These are phyloP conservation scores for Ogataea pilisensis DNA, from an alignment of 805 yeast genomes.

Conservation along the genomic window DNA sequence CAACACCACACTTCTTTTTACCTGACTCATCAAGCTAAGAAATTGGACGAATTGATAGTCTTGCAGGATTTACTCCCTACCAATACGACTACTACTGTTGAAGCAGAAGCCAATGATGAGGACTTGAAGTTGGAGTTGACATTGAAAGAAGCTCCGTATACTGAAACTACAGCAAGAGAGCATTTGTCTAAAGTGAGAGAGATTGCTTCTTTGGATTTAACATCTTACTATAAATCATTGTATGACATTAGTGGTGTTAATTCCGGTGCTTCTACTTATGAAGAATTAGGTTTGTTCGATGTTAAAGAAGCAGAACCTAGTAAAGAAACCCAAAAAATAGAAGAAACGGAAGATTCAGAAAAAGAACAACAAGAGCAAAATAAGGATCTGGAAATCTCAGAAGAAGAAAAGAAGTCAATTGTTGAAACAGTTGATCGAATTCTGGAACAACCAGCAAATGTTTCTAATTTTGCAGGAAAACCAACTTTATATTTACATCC, in stretches of 20 bases:
- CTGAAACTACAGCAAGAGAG: constrained; percentile 51
- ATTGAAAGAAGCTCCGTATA: constrained; percentile 55
- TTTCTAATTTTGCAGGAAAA: constrained; percentile 27
- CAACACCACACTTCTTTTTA: constrained; percentile 59
- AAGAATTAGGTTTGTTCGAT: constrained; percentile 35
- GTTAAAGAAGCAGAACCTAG: constrained; percentile 15
- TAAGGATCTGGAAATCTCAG: constrained; percentile 20
- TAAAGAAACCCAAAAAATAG: constrained; percentile 10
- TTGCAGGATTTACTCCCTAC: constrained; percentile 3
- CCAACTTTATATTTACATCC: constrained; percentile 33
- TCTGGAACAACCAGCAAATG: constrained; percentile 9
- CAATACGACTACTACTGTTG: no score
- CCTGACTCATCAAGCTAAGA: constrained; percentile 35
- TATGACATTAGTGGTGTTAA: constrained; percentile 33
- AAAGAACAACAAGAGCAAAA: constrained; percentile 16
- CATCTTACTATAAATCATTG: constrained; percentile 42
- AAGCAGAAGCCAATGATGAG: no score
- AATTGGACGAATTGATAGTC: constrained; percentile 23
- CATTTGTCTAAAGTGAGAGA: constrained; percentile 67
- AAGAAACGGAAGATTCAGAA: constrained; percentile 14
- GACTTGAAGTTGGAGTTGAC: constrained; percentile 35
- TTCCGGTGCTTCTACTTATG: constrained; percentile 50
- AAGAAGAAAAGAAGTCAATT: constrained; percentile 30
- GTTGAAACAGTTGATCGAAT: constrained; percentile 17
- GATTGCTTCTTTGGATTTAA: constrained; percentile 46